phyloP scores from a whole-genome alignment of 805 yeast genomes.

The Kodamaea sagamina region DNA sequence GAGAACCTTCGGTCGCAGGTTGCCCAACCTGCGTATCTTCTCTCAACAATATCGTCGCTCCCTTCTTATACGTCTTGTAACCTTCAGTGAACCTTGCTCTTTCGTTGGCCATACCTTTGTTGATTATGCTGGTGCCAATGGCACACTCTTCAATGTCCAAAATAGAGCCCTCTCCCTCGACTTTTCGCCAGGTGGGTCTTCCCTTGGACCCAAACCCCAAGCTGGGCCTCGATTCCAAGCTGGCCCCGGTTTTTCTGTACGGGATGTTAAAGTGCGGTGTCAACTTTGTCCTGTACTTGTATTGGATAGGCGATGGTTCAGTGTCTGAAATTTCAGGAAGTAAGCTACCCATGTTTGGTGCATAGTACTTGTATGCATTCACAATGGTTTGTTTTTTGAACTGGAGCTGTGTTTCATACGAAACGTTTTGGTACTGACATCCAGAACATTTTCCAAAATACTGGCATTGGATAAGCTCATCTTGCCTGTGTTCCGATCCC shows the following conservation, averaged over 20 bases:
- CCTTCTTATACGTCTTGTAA: conserved; percentile 58
- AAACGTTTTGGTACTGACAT: conserved; percentile 84
- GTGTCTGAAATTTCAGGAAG: conserved; percentile 68
- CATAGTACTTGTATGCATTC: conserved; percentile 80
- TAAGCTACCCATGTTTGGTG: conserved; percentile 50
- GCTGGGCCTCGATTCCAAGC: conserved; percentile 53
- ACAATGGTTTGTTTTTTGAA: conserved; percentile 73
- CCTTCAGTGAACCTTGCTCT: conserved; percentile 54
- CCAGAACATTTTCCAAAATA: conserved; percentile 95
- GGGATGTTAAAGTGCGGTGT: conserved; percentile 95
- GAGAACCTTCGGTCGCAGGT: conserved; percentile 46
- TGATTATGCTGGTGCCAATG: conserved; percentile 81
- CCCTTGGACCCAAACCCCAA: conserved; percentile 91
- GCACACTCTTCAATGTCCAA: conserved; percentile 93
- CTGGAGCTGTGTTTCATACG: conserved; percentile 69
- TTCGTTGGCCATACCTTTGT: conserved; percentile 72
- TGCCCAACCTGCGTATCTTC: conserved; percentile 59
- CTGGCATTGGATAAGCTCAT: conserved; percentile 64
- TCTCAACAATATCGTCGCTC: conserved; percentile 84
- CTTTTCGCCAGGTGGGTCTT: conserved; percentile 64
- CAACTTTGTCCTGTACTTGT: conserved; percentile 82
- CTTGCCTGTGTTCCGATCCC: conserved; percentile 45
- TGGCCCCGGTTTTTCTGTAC: conserved; percentile 39
- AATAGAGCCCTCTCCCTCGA: conserved; percentile 57
- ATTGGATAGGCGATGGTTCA: conserved; percentile 74